These are phyloP conservation scores for Rhazya stricta DNA, from an alignment of 257 asterid genomes.

Conservation along the genomic window DNA sequence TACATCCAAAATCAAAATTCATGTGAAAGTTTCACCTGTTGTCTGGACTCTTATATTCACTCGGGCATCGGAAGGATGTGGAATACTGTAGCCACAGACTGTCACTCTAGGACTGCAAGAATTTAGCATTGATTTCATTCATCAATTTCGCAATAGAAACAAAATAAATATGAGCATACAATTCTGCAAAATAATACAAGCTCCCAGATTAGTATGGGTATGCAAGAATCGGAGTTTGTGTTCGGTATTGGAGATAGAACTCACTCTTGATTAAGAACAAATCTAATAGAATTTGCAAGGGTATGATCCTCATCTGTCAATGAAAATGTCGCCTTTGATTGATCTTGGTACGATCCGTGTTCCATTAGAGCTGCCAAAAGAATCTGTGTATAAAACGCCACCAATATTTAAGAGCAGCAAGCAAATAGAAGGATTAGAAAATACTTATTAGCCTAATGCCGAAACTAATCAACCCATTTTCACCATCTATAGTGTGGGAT, in stretches of 20 bases:
- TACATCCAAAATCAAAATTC: not conserved
- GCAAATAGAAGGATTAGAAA: not conserved
- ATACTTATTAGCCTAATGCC: not conserved
- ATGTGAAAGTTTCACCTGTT: conserved; percentile 47
- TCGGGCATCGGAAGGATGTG: conserved; percentile 90
- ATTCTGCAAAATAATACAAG: not conserved
- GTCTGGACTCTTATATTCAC: conserved; percentile 93
- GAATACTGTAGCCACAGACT: conserved; percentile 89
- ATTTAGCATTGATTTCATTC: not conserved
- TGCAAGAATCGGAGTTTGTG: too few relatives aligned
- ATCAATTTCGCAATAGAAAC: not conserved
- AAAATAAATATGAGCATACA: not conserved
- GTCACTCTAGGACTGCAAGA: conserved; percentile 79
- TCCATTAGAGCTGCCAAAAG: conserved; percentile 50
- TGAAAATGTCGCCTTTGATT: conserved; percentile 67
- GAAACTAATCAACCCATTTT: not conserved
- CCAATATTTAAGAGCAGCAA: not conserved
- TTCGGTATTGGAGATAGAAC: too few relatives aligned
- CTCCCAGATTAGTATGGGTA: too few relatives aligned
- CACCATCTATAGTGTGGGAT: not conserved
- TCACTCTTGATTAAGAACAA: conserved; percentile 81
- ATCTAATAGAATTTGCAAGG: conserved; percentile 75
- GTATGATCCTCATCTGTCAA: conserved; percentile 86
- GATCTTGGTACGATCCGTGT: conserved; percentile 59
- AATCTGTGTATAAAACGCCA: not conserved